Evolutionary conservation across 1,284 basidiomycete genomes (phyloP), one percentile per base, ranked within the genome.

Genomic region (Microstroma glucosiphilum): DNA sequence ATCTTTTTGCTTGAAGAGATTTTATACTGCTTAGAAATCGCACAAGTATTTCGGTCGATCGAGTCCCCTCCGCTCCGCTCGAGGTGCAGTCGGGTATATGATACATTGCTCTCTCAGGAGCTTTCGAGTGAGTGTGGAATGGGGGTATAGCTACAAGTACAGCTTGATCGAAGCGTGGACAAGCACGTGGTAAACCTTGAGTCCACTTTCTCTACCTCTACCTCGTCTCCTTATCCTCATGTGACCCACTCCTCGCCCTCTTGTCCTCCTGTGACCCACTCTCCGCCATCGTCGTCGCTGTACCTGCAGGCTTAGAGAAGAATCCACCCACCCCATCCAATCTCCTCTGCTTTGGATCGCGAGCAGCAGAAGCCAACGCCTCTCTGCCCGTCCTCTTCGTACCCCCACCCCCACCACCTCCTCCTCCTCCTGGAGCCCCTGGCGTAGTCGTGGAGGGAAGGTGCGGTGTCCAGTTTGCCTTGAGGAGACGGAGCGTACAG

Each of bases 391-490:
- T 48, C 43, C 6, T 12, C 43, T 3, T 48, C 12, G 3, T 21
- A 4, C 13, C 12, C 43, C 43, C 43, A 6, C 21, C 43, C 12
- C 6, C 15, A 4, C 4, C 17, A 4, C 43, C 43, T 17, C 43
- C 43, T n/a, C 51, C 51, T 54, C 7, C 21, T 25, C 21, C 26
- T 25, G 13, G 3, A 21, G 51, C n/a, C n/a, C n/a, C n/a, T n/a
- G n/a, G 6, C 4, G 21, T 15, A 6, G 17, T 4, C 8, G 6
- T 7, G 6, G 21, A 21, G 26, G 51, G 8, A 13, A 54, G 51
- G 26, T 54, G 51, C 13, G 51, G 51, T 25, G 51, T 54, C 51
- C 51, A 54, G 21, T 54, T 54, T 15, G 51, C 51, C 6, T 26
- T n/a, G n/a, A 48, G 17, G n/a, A 48, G 46, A 23, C 46, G 46